A percentile compares a stretch with the other conserved stretches of the same genome.
Evolutionary conservation across 2,329 filamentous ascomycete genomes (phyloP).

Genomic region (Elsinoe necatrix): DNA sequence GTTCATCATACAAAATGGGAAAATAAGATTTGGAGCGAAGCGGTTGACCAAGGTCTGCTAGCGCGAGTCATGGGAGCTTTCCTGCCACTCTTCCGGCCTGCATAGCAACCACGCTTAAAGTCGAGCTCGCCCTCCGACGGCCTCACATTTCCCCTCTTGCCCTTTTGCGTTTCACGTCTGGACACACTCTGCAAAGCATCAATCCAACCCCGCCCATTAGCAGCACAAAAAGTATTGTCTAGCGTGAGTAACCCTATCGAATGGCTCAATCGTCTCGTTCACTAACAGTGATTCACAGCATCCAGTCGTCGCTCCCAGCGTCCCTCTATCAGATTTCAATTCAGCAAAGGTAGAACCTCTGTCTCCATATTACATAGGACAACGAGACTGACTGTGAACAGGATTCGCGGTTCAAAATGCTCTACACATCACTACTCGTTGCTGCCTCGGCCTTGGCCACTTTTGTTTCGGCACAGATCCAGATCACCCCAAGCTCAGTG

Average conservation of each 20-base stretch:
- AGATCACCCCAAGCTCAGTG: slow-evolving; percentile 38
- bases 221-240: not conserved
- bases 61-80: slow-evolving; percentile 9
- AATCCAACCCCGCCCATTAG: not conserved
- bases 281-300: not conserved
- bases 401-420: slow-evolving; percentile 33
- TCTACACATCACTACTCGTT: slow-evolving; percentile 40
- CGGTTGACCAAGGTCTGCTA: not conserved
- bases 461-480: slow-evolving; percentile 38
- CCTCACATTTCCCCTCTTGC: not conserved
- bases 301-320: not conserved
- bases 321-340: not conserved
- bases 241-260: too few species aligned
- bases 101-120: slow-evolving; percentile 11
- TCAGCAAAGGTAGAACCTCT: not conserved
- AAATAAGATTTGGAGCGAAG: slow-evolving; percentile 1
- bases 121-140: not conserved
- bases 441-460: slow-evolving; percentile 40
- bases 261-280: not conserved
- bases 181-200: not conserved
- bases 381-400: not conserved
- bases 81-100: slow-evolving; percentile 4
- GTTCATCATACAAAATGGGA: not conserved
- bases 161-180: not conserved
- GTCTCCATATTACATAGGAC: not conserved